Evolutionary conservation across 116 monocot genomes (phyloP), one percentile per base, ranked within the genome.

Genomic region (Trichopus zeylanicus): DNA sequence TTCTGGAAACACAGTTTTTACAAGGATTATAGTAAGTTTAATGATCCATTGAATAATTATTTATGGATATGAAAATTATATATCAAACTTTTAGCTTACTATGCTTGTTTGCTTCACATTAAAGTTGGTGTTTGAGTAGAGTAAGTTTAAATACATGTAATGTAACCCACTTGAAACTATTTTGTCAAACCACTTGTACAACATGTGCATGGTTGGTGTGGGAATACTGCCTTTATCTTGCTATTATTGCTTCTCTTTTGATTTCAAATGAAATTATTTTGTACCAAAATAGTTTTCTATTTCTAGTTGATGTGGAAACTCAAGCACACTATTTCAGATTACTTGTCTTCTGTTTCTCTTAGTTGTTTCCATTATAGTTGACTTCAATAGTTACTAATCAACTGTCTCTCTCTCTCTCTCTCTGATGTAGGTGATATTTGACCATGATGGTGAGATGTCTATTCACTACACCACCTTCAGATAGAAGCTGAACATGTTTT

Each of bases 401-500:
- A 46, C 66, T 8, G 35, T 46, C n/a, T n/a, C n/a, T n/a, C n/a
- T n/a, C n/a, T n/a, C n/a, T 59, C 27, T 66, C 66, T 66, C 51
- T 72, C 37, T 77, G 38, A 26, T 89, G 87, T 77, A 97, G 97
- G 97, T 97, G 57, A 80, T 97, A 33, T 97, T 97, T 75, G 97
- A 97, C 65, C 88, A 91, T 78, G 97, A 97, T 87, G 97, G 97
- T 97, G 79, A 97, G 95, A 72, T 51, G 38, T 35, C 24, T 65
- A 61, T 60, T 53, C 51, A 31, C 23, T 26, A 46, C n/a, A n/a
- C n/a, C n/a, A n/a, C n/a, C n/a, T n/a, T n/a, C n/a, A n/a, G n/a
- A n/a, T n/a, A n/a, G n/a, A n/a, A n/a, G n/a, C n/a, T n/a, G n/a
- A n/a, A n/a, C n/a, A n/a, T n/a, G 53, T 67, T 48, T 31, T 63